These are phyloP conservation scores for Trichoderma pleuroti DNA, from an alignment of 2,329 filamentous ascomycete species.

Conservation along the genomic window DNA sequence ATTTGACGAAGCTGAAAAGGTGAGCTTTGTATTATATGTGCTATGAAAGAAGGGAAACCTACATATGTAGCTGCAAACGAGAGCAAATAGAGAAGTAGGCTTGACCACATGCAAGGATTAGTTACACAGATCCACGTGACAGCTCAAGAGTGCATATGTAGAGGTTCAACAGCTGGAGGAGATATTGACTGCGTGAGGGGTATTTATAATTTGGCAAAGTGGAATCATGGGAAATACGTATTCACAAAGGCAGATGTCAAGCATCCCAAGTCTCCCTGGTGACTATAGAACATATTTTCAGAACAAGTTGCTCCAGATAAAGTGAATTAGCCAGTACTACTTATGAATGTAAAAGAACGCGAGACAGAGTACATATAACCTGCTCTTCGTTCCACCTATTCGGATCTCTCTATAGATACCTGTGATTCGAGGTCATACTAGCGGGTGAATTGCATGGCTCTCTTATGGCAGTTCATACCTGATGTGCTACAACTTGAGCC, in stretches of 20 bases:
- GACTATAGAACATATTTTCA: neutral
- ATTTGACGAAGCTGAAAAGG: no score
- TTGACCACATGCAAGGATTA: no score
- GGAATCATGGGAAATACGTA: neutral
- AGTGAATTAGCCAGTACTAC: neutral
- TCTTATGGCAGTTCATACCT: neutral
- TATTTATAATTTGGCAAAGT: no score
- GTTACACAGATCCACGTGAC: no score
- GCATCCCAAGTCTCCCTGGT: neutral
- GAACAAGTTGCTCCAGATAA: neutral
- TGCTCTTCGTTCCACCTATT: neutral
- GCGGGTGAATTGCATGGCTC: neutral
- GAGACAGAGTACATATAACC: neutral
- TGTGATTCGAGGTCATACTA: neutral
- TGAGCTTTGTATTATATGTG: no score
- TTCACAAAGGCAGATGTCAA: neutral
- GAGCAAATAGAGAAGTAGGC: no score
- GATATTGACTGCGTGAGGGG: no score
- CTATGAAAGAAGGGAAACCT: no score
- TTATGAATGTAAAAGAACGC: no score
- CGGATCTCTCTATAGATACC: neutral
- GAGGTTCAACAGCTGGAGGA: no score
- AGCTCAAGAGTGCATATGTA: no score
- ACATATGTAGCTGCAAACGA: no score
- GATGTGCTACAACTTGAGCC: neutral